Conservation (phyloP, 805 yeast genomes). For the Saturnispora bothae region DNA sequence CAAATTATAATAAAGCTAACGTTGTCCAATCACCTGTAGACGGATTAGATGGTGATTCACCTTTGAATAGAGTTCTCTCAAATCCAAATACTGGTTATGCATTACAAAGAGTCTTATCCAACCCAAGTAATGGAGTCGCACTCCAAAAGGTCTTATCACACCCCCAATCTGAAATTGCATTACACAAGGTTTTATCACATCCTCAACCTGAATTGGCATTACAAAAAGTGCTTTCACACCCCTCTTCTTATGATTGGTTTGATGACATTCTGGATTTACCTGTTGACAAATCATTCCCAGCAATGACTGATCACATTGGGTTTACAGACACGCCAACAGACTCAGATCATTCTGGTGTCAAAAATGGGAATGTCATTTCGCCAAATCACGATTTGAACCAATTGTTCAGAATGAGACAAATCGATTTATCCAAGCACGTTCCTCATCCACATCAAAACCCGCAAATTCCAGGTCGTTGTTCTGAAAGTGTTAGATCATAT, state of each 20-base stretch:
- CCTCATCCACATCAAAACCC: conserved; percentile 23
- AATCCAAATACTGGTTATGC: conserved; percentile 13
- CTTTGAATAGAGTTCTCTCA: conserved; percentile 12
- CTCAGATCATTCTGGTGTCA: conserved; percentile 20
- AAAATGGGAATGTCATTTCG: conserved; percentile 7
- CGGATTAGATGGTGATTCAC: conserved; percentile 5
- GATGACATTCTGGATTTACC: conserved; percentile 62
- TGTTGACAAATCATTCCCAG: conserved; percentile 46
- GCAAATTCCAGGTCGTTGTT: conserved; percentile 29
- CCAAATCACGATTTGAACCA: conserved; percentile 40
- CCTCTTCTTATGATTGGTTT: conserved; percentile 45
- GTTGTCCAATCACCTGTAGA: neutral
- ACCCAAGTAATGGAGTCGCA: conserved; percentile 13
- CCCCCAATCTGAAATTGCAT: conserved; percentile 13
- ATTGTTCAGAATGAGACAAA: conserved; percentile 54
- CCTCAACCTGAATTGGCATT: conserved; percentile 13
- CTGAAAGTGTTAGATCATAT: conserved; percentile 40
- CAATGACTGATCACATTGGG: conserved; percentile 47
- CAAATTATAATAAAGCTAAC: neutral
- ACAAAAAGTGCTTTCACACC: conserved; percentile 10
- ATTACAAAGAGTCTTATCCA: conserved; percentile 13
- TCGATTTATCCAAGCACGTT: conserved; percentile 48
- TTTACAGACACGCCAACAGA: conserved; percentile 34
- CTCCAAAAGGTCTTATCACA: conserved; percentile 13
- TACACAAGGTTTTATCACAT: conserved; percentile 14